These are phyloP conservation scores for Lycium ferocissimum DNA, from an alignment of 257 asterid species.

Conservation along the genomic window DNA sequence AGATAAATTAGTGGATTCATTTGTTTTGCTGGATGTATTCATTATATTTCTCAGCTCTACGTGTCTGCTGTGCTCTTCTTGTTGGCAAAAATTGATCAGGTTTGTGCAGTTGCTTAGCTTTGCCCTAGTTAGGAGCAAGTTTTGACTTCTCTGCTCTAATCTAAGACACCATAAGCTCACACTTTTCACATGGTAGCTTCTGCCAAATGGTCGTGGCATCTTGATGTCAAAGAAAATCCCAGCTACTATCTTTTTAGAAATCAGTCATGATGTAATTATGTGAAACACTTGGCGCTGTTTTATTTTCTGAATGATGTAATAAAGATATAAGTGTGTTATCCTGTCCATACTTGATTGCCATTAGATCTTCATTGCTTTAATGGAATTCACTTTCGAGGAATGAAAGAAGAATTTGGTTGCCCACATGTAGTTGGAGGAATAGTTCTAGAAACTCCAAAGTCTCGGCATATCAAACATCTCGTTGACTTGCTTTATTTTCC, in stretches of 20 bases:
- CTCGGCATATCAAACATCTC: slow-evolving; percentile 7
- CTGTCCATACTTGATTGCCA: background rate
- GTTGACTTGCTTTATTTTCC: slow-evolving; percentile 5
- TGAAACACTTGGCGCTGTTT: background rate
- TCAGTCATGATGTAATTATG: background rate
- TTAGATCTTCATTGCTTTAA: slow-evolving; percentile 15
- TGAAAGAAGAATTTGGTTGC: slow-evolving; percentile 10
- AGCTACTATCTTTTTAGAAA: background rate
- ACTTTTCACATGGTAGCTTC: background rate
- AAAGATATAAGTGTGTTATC: background rate
- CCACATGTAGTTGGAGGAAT: slow-evolving; percentile 17
- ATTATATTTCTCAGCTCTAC: background rate
- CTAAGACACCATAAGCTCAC: background rate
- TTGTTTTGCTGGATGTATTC: slow-evolving; percentile 21
- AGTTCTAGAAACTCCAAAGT: background rate
- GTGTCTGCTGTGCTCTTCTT: background rate
- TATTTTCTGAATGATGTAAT: background rate
- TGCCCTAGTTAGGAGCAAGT: background rate
- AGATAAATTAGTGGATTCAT: slow-evolving; percentile 13
- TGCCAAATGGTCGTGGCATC: background rate
- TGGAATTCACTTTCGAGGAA: background rate
- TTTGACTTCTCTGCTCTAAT: background rate
- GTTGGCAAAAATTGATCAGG: background rate
- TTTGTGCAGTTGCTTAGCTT: background rate
- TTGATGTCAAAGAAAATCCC: slow-evolving; percentile 21